A percentile compares a stretch with the other conserved stretches of the same genome.
Conservation (phyloP, 192 early-diverging fungal genomes). For the Lobosporangium transversale region DNA sequence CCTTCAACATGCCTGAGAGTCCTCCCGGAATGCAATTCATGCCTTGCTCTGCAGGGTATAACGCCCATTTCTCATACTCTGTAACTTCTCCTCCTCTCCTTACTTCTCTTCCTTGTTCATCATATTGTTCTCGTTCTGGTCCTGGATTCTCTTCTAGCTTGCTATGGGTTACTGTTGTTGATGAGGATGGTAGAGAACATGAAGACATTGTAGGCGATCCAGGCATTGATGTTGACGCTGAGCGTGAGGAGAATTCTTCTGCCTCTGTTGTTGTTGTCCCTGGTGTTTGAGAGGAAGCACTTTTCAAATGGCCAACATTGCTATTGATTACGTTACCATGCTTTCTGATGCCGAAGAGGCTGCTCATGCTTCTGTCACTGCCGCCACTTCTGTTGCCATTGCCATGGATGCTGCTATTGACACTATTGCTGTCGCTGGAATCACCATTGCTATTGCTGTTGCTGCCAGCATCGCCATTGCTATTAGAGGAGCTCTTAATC, state of each 20-base stretch:
- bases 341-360: neutral
- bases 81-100: neutral
- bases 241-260: neutral
- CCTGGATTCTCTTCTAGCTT: neutral
- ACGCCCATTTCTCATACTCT: neutral
- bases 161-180: neutral
- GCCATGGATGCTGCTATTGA: neutral
- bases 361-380: neutral
- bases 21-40: slow-evolving; percentile 17
- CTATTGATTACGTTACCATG: neutral
- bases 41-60: neutral
- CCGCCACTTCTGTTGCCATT: neutral
- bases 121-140: neutral
- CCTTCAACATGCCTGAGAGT: slow-evolving; percentile 11
- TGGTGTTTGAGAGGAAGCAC: neutral
- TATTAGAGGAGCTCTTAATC: neutral
- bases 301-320: neutral
- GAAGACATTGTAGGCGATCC: neutral
- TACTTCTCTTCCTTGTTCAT: too few relatives aligned
- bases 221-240: neutral
- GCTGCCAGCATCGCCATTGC: neutral
- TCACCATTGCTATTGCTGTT: neutral
- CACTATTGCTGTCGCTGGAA: neutral
- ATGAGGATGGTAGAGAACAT: neutral
- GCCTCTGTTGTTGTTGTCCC: neutral